Evolutionary conservation across 2,329 filamentous ascomycete species (phyloP).

Genomic region (Plenodomus lindquistii): DNA sequence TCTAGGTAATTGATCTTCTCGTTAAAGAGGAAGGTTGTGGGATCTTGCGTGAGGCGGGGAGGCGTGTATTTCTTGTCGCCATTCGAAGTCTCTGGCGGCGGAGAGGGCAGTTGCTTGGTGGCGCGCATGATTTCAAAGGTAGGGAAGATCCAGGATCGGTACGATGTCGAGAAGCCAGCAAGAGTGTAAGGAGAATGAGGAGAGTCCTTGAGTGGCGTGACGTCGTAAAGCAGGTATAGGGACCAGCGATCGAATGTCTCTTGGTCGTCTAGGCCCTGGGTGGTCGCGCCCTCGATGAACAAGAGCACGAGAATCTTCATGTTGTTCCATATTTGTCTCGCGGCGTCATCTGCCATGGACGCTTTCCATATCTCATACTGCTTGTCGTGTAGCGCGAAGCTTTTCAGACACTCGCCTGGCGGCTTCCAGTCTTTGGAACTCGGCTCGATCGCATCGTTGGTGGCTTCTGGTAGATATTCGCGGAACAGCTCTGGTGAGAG

Average conservation of each 20-base stretch:
- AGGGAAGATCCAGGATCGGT: constrained; percentile 75
- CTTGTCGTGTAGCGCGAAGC: constrained; percentile 63
- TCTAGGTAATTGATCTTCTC: constrained; percentile 54
- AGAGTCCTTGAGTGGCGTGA: constrained; percentile 35
- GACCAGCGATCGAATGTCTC: constrained; percentile 82
- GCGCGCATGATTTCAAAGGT: constrained; percentile 47
- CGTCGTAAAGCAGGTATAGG: constrained; percentile 72
- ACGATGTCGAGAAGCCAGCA: constrained; percentile 87
- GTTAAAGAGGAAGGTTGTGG: constrained; percentile 35
- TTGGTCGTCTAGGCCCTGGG: constrained; percentile 70
- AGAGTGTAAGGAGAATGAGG: constrained; percentile 65
- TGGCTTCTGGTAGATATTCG: constrained; percentile 47
- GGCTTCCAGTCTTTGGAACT: constrained; percentile 61
- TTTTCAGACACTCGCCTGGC: constrained; percentile 72
- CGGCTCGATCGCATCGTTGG: constrained; percentile 37
- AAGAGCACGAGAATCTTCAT: constrained; percentile 82
- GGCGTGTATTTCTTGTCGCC: constrained; percentile 47
- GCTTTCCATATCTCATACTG: constrained; percentile 86
- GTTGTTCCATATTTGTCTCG: constrained; percentile 74
- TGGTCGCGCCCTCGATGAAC: constrained; percentile 91
- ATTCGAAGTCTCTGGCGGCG: constrained; percentile 31
- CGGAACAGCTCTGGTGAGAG: constrained; percentile 62
- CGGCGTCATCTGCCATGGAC: constrained; percentile 68
- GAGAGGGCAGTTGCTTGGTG: constrained; percentile 39
- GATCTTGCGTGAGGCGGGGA: constrained; percentile 30